phyloP scores from a whole-genome alignment of 768 basidiomycete species.

The Tulasnella sp. region DNA sequence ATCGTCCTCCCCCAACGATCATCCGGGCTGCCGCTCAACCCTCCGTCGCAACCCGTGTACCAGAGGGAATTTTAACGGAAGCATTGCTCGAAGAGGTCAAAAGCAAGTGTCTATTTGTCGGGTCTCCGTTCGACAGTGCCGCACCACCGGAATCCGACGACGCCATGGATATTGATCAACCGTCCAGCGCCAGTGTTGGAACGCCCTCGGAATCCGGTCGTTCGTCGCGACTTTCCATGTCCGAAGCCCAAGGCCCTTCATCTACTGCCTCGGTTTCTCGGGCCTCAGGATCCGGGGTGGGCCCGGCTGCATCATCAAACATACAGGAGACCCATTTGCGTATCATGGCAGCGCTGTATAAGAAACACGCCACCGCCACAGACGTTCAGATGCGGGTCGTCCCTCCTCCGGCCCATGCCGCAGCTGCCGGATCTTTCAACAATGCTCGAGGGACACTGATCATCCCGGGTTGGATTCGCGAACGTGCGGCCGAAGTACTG shows the following conservation, averaged over 20 bases:
- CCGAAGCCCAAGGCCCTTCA: slow-evolving; percentile 12
- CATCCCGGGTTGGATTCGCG: slow-evolving; percentile 92
- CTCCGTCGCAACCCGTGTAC: slow-evolving; percentile 48
- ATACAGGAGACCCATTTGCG: slow-evolving; percentile 50
- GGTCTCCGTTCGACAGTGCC: slow-evolving; percentile 28
- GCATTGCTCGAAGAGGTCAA: slow-evolving; percentile 83
- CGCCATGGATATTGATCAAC: slow-evolving; percentile 23
- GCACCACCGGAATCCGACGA: slow-evolving; percentile 19
- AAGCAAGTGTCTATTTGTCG: slow-evolving; percentile 83
- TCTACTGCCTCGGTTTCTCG: neutral
- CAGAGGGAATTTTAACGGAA: slow-evolving; percentile 72
- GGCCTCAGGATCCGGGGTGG: neutral
- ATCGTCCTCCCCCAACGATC: slow-evolving; percentile 73
- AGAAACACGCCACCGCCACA: slow-evolving; percentile 67
- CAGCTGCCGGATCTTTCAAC: slow-evolving; percentile 32
- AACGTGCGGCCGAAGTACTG: slow-evolving; percentile 81
- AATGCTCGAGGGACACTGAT: slow-evolving; percentile 71
- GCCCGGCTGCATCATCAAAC: neutral
- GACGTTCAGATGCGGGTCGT: slow-evolving; percentile 60
- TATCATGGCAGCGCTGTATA: slow-evolving; percentile 61
- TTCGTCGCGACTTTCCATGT: slow-evolving; percentile 9
- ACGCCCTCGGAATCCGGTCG: slow-evolving; percentile 12
- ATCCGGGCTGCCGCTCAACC: slow-evolving; percentile 55
- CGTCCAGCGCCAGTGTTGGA: neutral
- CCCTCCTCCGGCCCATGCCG: slow-evolving; percentile 51